phyloP scores from a whole-genome alignment of 2,329 filamentous ascomycete genomes.

The Colletotrichum horii region DNA sequence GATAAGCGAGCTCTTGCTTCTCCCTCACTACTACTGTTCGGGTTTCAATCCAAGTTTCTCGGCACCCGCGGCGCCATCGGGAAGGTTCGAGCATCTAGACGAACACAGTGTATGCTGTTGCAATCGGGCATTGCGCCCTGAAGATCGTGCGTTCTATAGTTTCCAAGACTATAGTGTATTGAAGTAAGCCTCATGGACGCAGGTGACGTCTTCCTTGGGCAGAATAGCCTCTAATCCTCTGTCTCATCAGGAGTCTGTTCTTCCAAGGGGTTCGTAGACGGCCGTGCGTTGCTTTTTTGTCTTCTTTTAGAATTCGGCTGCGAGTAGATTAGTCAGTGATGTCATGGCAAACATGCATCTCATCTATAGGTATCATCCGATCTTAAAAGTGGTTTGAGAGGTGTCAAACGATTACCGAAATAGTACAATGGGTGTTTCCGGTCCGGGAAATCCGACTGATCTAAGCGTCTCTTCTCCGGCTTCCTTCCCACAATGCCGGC shows the following conservation, averaged over 20 bases:
- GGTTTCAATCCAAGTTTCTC: neutral
- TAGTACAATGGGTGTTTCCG: neutral
- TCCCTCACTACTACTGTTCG: neutral
- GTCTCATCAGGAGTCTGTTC: neutral
- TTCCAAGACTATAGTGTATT: neutral
- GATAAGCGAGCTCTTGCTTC: neutral
- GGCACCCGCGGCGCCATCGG: neutral
- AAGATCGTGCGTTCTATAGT: neutral
- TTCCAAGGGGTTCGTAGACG: neutral
- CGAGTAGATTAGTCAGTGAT: neutral
- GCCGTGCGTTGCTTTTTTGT: neutral
- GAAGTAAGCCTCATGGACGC: neutral
- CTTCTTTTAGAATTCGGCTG: neutral
- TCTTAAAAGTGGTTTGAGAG: neutral
- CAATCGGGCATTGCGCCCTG: neutral
- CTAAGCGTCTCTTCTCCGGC: neutral
- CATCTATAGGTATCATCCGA: neutral
- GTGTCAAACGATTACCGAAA: neutral
- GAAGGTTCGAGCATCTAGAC: neutral
- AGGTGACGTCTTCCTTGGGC: neutral
- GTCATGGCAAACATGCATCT: neutral
- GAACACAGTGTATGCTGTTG: neutral
- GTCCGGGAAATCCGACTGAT: neutral
- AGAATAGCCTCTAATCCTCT: neutral
- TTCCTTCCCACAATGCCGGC: neutral